phyloP scores from a whole-genome alignment of 768 basidiomycete species.

The Amanita fuliginea region DNA sequence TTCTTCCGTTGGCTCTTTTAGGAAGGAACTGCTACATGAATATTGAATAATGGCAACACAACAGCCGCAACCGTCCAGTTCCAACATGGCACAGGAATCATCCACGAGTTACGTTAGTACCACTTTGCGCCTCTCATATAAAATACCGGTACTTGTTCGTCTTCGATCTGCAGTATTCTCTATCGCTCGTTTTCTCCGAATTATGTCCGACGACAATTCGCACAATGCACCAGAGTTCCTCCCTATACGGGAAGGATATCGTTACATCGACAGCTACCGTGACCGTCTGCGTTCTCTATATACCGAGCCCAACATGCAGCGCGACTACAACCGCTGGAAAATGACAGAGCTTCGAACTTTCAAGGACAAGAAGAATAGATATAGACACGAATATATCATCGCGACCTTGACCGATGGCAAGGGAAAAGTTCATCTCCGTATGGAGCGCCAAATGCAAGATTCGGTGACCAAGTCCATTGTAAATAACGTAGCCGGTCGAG shows the following conservation, averaged over 20 bases:
- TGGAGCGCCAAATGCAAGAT: neutral
- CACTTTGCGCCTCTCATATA: neutral
- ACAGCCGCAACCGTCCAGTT: neutral
- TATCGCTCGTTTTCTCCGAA: neutral
- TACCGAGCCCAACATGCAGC: neutral
- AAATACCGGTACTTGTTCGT: neutral
- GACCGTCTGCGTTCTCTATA: neutral
- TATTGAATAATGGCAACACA: neutral
- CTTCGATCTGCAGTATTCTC: neutral
- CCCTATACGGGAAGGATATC: neutral
- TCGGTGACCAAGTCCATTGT: neutral
- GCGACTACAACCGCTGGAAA: neutral
- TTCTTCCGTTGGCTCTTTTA: neutral
- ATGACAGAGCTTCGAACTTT: neutral
- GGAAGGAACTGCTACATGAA: neutral
- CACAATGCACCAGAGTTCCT: neutral
- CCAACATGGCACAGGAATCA: neutral
- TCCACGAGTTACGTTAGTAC: neutral
- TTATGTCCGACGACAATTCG: neutral
- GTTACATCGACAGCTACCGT: neutral
- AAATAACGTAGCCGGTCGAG: too few species aligned
- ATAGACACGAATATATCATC: neutral
- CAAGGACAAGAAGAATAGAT: neutral
- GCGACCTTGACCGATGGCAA: neutral
- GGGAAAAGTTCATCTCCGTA: neutral